Base-by-base conservation (phyloP, 805 yeast genomes). In the Candida germanica region DNA sequence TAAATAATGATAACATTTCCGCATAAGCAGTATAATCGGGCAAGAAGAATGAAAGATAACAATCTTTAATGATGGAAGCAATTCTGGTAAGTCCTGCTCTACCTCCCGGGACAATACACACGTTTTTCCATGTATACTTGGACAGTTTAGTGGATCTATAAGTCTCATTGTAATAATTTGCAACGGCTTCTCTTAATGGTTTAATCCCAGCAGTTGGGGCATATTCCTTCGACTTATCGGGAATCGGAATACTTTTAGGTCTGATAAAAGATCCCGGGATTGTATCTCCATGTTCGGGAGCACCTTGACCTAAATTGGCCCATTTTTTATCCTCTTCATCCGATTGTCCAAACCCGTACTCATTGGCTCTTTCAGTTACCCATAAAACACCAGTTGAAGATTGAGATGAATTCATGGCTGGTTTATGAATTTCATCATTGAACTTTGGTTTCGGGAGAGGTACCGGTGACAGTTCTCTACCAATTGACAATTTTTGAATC, bases 1-100 rank as follows among this genome's bases (percentile, higher is more conserved):
- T 77, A 59, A 77, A 77, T 31, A 77, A 62, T 10, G 80, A 73
- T 48, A 77, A 59, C 83, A 77, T 77, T 50, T 77, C 83, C 14
- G 83, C 80, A 46, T 77, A 77, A 5, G 83, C 83, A 11, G 83
- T 77, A 47, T 77, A 77, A 50, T 77, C 83, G 4, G 83, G 83
- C 42, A 77, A 59, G 53, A 77, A 77, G 54, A 77, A 77, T 17
- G 79, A 71, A 31, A 77, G 54, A 51, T 77, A 77, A 48, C 80
- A 76, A 54, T 77, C 81, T 36, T 72, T 65, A 36, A 77, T 64
- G 39, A 77, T 74, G 11, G 82, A 74, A 12, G 83, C 83, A 43
- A 77, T 77, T 52, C 83, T 67, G 4, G 78, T 77, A 42, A 77
- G 56, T 0, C 82, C 83, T 15, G 81, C 80, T 47, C 83, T 60